These are phyloP conservation scores for Leptosphaerulina australis DNA, from an alignment of 2,329 filamentous ascomycete genomes.

Conservation along the genomic window DNA sequence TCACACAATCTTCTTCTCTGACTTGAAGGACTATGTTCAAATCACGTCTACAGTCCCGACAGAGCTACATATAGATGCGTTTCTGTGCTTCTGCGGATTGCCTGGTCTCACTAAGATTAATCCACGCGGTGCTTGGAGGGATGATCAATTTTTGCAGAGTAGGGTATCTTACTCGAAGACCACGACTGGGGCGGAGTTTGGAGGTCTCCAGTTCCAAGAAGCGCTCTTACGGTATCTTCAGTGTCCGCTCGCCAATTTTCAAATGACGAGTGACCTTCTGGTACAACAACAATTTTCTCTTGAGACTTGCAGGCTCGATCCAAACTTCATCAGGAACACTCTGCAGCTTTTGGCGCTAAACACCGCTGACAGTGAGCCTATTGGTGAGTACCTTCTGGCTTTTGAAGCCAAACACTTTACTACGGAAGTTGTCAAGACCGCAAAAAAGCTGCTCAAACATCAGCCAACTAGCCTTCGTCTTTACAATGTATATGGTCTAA, in stretches of 20 bases:
- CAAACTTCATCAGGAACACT: constrained; percentile 37
- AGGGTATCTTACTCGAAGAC: not conserved
- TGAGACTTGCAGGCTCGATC: constrained; percentile 9
- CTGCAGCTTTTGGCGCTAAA: constrained; percentile 63
- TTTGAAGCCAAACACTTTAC: constrained; percentile 66
- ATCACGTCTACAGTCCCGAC: constrained; percentile 48
- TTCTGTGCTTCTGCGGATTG: constrained; percentile 54
- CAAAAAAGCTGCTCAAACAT: constrained; percentile 74
- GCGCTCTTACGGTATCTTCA: constrained; percentile 1
- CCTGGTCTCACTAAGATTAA: constrained; percentile 49
- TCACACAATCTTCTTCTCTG: constrained; percentile 78
- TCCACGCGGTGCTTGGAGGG: constrained; percentile 31
- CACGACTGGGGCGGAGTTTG: not conserved
- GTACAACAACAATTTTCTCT: constrained; percentile 34
- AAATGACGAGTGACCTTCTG: constrained; percentile 35
- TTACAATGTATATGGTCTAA: constrained; percentile 79
- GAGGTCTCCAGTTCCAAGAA: not conserved
- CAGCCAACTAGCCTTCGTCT: constrained; percentile 68
- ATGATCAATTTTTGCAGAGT: constrained; percentile 51
- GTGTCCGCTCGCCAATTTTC: constrained; percentile 12
- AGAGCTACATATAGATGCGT: constrained; percentile 68
- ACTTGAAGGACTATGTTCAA: constrained; percentile 70
- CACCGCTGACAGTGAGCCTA: constrained; percentile 45
- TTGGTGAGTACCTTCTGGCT: constrained; percentile 74
- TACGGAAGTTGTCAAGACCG: constrained; percentile 66